Conservation (phyloP, 208 protist species). For the Tritrichomonas musculus region DNA sequence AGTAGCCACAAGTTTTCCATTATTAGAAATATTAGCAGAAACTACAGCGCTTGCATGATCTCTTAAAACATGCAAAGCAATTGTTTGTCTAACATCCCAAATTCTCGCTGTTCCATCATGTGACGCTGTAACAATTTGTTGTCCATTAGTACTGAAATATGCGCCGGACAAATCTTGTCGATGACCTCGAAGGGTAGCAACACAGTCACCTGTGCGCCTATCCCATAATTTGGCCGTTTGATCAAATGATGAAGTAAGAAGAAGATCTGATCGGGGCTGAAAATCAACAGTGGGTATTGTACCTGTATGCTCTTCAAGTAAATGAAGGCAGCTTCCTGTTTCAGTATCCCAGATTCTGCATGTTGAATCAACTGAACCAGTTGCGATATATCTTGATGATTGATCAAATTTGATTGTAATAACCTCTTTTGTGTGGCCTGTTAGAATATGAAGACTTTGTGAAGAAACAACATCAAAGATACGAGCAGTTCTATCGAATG, state of each 20-base stretch:
- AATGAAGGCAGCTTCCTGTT: conserved; percentile 49
- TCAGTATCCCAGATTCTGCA: neutral
- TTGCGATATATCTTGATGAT: neutral
- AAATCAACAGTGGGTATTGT: conserved; percentile 81
- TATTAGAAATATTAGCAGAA: neutral
- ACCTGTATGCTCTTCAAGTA: conserved; percentile 72
- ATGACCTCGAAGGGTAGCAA: conserved; percentile 32
- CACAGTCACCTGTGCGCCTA: conserved; percentile 67
- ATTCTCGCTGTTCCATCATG: neutral
- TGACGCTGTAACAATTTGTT: neutral
- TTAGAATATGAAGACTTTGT: neutral
- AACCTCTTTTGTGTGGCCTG: neutral
- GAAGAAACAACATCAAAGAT: neutral
- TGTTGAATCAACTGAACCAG: neutral
- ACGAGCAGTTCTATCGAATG: neutral
- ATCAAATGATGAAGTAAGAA: conserved; percentile 84
- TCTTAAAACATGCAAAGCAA: neutral
- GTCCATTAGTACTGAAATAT: neutral
- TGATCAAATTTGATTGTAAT: neutral
- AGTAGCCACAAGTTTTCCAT: neutral
- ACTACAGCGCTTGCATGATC: neutral
- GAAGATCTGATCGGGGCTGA: conserved; percentile 46
- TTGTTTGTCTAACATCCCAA: neutral
- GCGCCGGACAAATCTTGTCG: neutral
- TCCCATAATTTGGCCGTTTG: conserved; percentile 89